A percentile compares a stretch with the other conserved stretches of the same genome.
phyloP scores from a whole-genome alignment of 2,329 filamentous ascomycete genomes.

The Microcyclosporella mali region DNA sequence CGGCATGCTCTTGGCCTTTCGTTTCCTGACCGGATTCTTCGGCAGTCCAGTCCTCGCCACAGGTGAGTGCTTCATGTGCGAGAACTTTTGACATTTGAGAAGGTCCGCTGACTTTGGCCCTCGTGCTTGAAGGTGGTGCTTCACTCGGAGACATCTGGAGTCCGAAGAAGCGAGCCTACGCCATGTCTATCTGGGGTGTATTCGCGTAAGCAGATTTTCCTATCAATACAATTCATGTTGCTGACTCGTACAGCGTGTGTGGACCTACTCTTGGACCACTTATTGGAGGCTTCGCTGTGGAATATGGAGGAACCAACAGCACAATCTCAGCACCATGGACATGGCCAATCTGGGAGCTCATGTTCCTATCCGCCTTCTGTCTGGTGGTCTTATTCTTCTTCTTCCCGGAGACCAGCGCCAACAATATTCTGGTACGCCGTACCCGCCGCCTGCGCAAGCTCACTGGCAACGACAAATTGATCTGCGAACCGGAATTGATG shows the following conservation, averaged over 20 bases:
- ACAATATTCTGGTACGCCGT: conserved; percentile 37
- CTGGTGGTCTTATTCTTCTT: conserved; percentile 36
- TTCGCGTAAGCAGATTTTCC: too few species aligned
- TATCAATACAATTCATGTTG: too few species aligned
- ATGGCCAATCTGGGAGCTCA: conserved; percentile 38
- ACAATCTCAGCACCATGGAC: conserved; percentile 31
- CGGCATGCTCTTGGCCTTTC: conserved; percentile 47
- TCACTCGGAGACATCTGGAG: conserved; percentile 40
- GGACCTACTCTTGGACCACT: conserved; percentile 39
- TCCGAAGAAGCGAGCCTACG: conserved; percentile 35
- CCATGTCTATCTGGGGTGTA: conserved; percentile 37
- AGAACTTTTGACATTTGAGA: too few species aligned
- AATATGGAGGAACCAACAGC: conserved; percentile 25
- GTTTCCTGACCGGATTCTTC: conserved; percentile 49
- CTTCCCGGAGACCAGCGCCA: conserved; percentile 35
- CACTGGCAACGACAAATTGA: conserved; percentile 36
- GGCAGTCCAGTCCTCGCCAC: conserved; percentile 43
- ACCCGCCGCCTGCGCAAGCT: conserved; percentile 36
- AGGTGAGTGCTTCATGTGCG: too few species aligned
- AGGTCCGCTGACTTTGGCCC: too few species aligned
- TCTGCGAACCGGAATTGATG: conserved; percentile 37
- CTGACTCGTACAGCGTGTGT: too few species aligned
- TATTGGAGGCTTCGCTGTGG: conserved; percentile 37
- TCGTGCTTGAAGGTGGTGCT: too few species aligned
- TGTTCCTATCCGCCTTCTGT: conserved; percentile 36